Conservation (phyloP, 2,329 filamentous ascomycete species). For the Fusarium circinatum region DNA sequence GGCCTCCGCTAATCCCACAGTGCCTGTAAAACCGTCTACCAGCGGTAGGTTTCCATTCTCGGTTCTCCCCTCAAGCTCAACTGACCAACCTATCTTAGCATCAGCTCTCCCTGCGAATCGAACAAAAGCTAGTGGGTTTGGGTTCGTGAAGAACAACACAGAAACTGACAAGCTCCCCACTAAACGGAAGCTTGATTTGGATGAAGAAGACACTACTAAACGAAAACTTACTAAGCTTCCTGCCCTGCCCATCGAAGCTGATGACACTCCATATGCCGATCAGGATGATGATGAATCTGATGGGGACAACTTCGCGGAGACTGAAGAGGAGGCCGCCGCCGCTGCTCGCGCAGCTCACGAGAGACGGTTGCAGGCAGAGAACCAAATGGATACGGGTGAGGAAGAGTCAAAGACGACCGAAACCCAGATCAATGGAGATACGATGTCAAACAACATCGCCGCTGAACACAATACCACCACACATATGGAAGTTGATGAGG, state of each 20-base stretch:
- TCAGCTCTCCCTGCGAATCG: slow-evolving; percentile 73
- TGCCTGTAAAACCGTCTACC: slow-evolving; percentile 48
- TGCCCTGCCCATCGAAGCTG: slow-evolving; percentile 74
- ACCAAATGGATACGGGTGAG: slow-evolving; percentile 57
- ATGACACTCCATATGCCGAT: slow-evolving; percentile 69
- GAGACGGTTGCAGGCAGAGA: slow-evolving; percentile 70
- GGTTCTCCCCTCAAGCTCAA: not conserved
- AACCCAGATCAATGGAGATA: slow-evolving; percentile 44
- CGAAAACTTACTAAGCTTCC: slow-evolving; percentile 94
- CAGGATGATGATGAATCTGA: slow-evolving; percentile 78
- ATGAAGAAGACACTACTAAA: slow-evolving; percentile 86
- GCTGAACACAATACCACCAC: slow-evolving; percentile 47
- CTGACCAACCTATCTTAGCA: slow-evolving; percentile 48
- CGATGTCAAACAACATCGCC: slow-evolving; percentile 37
- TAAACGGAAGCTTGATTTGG: slow-evolving; percentile 83
- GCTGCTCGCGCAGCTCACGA: slow-evolving; percentile 87
- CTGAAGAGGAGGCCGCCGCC: slow-evolving; percentile 87
- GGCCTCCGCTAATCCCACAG: slow-evolving; percentile 45
- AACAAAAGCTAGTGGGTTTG: slow-evolving; percentile 84
- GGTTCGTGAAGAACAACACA: slow-evolving; percentile 74
- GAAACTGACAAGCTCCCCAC: slow-evolving; percentile 74
- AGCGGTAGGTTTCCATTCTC: slow-evolving; percentile 48
- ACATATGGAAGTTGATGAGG: slow-evolving; percentile 66
- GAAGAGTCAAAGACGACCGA: slow-evolving; percentile 42
- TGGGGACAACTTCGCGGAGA: slow-evolving; percentile 79